Evolutionary conservation across 768 basidiomycete species (phyloP).

Genomic region (Hygrocybe coccinea): DNA sequence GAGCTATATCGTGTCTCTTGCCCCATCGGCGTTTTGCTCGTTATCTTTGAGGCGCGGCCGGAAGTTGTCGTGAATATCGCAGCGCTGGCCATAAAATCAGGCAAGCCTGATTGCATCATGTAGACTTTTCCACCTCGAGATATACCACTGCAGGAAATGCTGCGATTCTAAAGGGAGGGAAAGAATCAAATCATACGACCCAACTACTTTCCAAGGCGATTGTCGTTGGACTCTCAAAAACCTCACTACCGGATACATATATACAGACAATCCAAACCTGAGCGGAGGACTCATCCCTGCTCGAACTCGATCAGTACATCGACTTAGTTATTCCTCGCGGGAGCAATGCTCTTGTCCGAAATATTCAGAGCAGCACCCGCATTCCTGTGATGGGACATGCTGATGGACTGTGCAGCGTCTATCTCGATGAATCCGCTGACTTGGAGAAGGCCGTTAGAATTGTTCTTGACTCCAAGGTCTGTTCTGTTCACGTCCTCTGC

Average conservation of each 20-base stretch:
- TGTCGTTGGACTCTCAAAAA: conserved; percentile 65
- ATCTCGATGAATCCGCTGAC: conserved; percentile 79
- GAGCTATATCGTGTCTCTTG: conserved; percentile 93
- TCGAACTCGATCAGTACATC: conserved; percentile 86
- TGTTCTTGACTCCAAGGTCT: conserved; percentile 86
- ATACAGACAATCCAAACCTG: conserved; percentile 91
- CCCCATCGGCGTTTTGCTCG: conserved; percentile 91
- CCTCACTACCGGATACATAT: conserved; percentile 70
- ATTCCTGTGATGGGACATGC: conserved; percentile 99
- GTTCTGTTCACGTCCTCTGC: conserved; percentile 8
- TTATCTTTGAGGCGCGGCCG: conserved; percentile 95
- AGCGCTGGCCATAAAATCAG: conserved; percentile 92
- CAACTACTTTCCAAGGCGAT: conserved; percentile 75
- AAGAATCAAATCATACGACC: conserved; percentile 84
- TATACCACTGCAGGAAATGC: conserved; percentile 66
- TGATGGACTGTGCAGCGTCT: conserved; percentile 90
- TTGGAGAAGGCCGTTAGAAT: conserved; percentile 75
- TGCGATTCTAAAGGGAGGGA: conserved; percentile 95
- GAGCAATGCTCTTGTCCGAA: conserved; percentile 82
- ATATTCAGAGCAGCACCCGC: conserved; percentile 82
- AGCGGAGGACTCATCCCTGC: conserved; percentile 81
- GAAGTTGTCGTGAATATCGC: conserved; percentile 99
- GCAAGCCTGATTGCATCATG: conserved; percentile 38
- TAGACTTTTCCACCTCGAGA: background rate
- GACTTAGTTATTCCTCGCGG: conserved; percentile 96